Evolutionary conservation across 345 rosid species (phyloP).

Genomic region (Clausena lansium): DNA sequence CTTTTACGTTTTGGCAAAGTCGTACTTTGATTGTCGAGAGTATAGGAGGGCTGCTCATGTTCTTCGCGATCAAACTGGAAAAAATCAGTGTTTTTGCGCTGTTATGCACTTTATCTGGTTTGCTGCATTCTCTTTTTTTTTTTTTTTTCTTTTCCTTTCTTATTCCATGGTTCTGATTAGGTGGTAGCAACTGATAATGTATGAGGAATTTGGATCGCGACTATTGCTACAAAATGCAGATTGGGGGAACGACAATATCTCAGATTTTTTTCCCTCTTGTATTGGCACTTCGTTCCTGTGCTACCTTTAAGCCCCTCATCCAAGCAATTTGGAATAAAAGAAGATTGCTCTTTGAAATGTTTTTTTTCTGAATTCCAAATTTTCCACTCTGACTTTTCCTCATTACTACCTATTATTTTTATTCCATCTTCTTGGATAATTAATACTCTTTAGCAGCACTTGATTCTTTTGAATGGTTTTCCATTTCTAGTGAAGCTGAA

Average conservation of each 20-base stretch:
- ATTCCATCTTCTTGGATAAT: background rate
- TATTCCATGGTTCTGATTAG: background rate
- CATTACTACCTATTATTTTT: background rate
- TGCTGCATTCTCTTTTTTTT: conserved; percentile 26
- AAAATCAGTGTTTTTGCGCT: conserved; percentile 80
- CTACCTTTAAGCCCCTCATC: background rate
- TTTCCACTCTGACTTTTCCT: background rate
- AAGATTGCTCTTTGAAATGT: background rate
- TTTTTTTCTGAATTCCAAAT: background rate
- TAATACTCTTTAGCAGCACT: background rate
- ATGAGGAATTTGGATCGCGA: background rate
- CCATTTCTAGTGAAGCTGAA: background rate
- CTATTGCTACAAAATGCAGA: too few species aligned
- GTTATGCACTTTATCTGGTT: conserved; percentile 93
- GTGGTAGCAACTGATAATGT: background rate
- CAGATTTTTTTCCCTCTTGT: background rate
- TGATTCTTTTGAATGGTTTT: background rate
- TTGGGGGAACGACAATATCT: background rate
- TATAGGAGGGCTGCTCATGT: conserved; percentile 80
- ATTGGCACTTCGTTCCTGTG: background rate
- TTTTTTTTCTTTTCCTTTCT: background rate
- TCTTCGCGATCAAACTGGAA: conserved; percentile 75
- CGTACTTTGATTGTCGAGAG: conserved; percentile 85
- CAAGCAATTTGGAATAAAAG: background rate
- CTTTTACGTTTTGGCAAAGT: conserved; percentile 83